A percentile compares a stretch with the other conserved stretches of the same genome.
Conservation (phyloP, 2,329 filamentous ascomycete species). For the Hypocreales sp. region DNA sequence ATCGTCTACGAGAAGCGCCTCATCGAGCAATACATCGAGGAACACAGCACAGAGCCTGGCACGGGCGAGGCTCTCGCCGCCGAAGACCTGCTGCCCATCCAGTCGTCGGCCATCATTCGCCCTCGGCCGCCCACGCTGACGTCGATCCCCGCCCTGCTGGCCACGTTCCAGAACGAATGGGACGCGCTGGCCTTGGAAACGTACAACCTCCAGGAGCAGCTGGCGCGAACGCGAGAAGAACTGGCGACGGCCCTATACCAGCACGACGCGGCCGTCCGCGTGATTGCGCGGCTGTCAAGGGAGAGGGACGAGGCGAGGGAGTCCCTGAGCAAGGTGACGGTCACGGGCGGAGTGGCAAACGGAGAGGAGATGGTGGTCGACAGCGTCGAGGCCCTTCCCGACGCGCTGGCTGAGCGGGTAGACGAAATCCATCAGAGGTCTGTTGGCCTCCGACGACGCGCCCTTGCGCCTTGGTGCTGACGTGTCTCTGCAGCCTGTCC, state of each 20-base stretch:
- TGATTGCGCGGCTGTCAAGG: constrained; percentile 79
- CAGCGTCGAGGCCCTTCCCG: constrained; percentile 53
- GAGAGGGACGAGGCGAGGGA: constrained; percentile 88
- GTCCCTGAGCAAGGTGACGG: constrained; percentile 71
- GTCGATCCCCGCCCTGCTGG: constrained; percentile 86
- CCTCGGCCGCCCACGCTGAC: constrained; percentile 87
- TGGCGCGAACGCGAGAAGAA: constrained; percentile 83
- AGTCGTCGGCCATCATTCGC: constrained; percentile 68
- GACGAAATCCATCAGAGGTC: constrained; percentile 71
- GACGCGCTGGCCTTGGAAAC: constrained; percentile 84
- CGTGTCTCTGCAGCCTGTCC: constrained; percentile 46
- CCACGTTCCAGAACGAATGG: constrained; percentile 97
- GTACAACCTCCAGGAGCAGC: constrained; percentile 77
- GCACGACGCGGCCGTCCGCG: constrained; percentile 89
- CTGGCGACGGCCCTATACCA: constrained; percentile 89
- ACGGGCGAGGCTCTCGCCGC: constrained; percentile 69
- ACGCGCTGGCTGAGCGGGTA: constrained; percentile 54
- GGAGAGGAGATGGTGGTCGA: constrained; percentile 93
- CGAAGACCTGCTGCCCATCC: constrained; percentile 80
- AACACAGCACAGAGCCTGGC: constrained; percentile 84
- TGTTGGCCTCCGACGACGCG: no score
- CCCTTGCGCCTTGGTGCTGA: constrained; percentile 3
- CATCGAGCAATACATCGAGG: constrained; percentile 86
- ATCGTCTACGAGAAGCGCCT: constrained; percentile 89
- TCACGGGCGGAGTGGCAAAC: constrained; percentile 40